phyloP scores from a whole-genome alignment of 2,329 filamentous ascomycete species.

The Fusarium circinatum region DNA sequence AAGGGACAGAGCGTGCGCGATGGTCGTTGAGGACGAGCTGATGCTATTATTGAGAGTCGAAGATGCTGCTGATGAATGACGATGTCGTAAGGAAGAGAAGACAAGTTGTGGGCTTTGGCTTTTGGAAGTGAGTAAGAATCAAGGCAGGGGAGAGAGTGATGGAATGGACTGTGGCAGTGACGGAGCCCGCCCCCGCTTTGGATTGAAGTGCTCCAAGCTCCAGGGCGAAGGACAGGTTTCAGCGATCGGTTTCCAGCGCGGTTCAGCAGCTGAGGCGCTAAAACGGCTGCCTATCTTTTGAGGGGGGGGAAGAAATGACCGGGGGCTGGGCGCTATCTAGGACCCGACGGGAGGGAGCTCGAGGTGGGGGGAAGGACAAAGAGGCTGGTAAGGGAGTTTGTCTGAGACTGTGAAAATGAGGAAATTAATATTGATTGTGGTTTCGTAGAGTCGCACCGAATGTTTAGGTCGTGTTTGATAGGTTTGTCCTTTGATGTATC shows the following conservation, averaged over 20 bases:
- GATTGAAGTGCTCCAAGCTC: constrained; percentile 27
- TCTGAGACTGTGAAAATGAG: constrained; percentile 4
- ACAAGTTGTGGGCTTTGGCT: constrained; percentile 26
- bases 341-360: constrained; percentile 14
- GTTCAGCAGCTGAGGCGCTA: constrained; percentile 22
- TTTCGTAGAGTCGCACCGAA: not conserved
- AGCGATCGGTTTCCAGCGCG: constrained; percentile 12
- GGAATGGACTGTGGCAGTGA: constrained; percentile 35
- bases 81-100: constrained; percentile 24
- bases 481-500: not conserved
- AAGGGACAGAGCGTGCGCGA: not conserved
- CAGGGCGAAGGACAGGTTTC: constrained; percentile 28
- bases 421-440: not conserved
- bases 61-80: constrained; percentile 30
- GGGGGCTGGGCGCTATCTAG: constrained; percentile 16
- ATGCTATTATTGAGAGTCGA: constrained; percentile 5
- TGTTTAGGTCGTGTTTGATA: not conserved
- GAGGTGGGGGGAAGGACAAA: constrained; percentile 6
- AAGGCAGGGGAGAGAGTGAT: constrained; percentile 31
- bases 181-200: constrained; percentile 33
- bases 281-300: constrained; percentile 22
- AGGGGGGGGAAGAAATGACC: not conserved
- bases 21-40: not conserved
- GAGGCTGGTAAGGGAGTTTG: constrained; percentile 24
- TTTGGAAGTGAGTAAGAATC: constrained; percentile 26